Base-by-base conservation (phyloP, 768 basidiomycete genomes). In the Amanita fuliginea region DNA sequence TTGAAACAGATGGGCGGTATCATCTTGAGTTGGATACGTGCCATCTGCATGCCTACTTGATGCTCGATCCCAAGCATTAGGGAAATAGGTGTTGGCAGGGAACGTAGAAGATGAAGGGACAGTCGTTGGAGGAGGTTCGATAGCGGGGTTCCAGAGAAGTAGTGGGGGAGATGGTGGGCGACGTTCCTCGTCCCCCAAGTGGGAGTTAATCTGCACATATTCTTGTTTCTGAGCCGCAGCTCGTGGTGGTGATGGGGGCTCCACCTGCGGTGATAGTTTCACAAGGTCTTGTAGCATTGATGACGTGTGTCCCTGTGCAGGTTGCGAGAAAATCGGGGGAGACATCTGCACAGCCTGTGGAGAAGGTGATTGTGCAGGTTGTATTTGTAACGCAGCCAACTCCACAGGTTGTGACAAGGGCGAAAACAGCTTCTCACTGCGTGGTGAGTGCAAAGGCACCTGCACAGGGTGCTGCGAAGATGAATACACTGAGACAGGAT, bases 61-160 rank as follows among this genome's bases (percentile, higher is more conserved):
- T 44, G 77, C 68, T 52, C 77, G 69, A 60, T 97, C 93, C 95
- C 94, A 97, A 24, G 80, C 73, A 60, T 94, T 91, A 32, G 81
- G 74, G 62, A 86, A 95, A 62, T 87, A 85, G 0, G 83, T 83
- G 53, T 84, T 76, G 28, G 75, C 61, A n/a, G 84, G 83, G 56
- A 84, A 88, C 56, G 73, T 76, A 57, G 72, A 76, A 0, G 64
- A 56, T 51, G 76, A 62, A 16, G 81, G 80, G 16, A 72, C 65
- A 34, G 67, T 68, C 28, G 71, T 80, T 3, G 91, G 88, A 3
- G 92, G 92, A 0, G 88, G 85, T 54, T 88, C 83, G 14, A 81
- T 53, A 14, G 83, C 79, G 8, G 89, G 80, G 64, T 91, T 86
- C 88, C 90, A 92, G n/a, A 74, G 60, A 33, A 83, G 57, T 64